Evolutionary conservation across 2,329 filamentous ascomycete species (phyloP).

Genomic region (Epichloe baconii): DNA sequence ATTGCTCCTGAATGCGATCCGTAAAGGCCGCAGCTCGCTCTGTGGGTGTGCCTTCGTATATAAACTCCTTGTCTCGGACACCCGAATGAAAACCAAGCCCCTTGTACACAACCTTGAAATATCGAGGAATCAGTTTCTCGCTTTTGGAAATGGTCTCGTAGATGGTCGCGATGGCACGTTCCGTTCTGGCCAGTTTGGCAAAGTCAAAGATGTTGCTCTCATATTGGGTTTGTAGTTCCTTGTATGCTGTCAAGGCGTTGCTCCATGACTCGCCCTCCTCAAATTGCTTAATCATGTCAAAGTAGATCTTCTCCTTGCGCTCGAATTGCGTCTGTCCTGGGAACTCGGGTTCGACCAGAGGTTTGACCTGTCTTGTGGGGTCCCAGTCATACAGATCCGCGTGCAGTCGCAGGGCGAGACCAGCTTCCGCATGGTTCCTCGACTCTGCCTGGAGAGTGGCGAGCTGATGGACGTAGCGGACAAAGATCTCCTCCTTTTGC

Average conservation of each 20-base stretch:
- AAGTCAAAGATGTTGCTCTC: slow-evolving; percentile 85
- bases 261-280: slow-evolving; percentile 93
- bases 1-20: slow-evolving; percentile 83
- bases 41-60: slow-evolving; percentile 69
- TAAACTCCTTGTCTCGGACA: slow-evolving; percentile 79
- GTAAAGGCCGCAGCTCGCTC: slow-evolving; percentile 75
- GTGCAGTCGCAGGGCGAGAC: slow-evolving; percentile 76
- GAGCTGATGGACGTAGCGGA: slow-evolving; percentile 88
- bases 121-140: slow-evolving; percentile 65
- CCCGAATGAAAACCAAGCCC: slow-evolving; percentile 76
- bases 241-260: slow-evolving; percentile 74
- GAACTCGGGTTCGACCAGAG: slow-evolving; percentile 61
- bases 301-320: slow-evolving; percentile 82
- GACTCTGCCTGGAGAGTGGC: slow-evolving; percentile 63
- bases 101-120: slow-evolving; percentile 83
- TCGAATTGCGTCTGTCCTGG: slow-evolving; percentile 81
- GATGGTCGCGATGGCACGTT: slow-evolving; percentile 82
- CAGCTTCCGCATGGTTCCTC: slow-evolving; percentile 75
- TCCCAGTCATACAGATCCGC: slow-evolving; percentile 93
- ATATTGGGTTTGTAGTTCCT: slow-evolving; percentile 84
- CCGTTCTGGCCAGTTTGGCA: slow-evolving; percentile 74
- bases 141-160: slow-evolving; percentile 81
- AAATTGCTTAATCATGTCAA: slow-evolving; percentile 88
- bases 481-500: slow-evolving; percentile 94
- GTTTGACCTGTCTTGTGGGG: slow-evolving; percentile 49